A percentile compares a stretch with the other conserved stretches of the same genome.
phyloP scores from a whole-genome alignment of 768 basidiomycete genomes.

The Tubosaeta sp. region DNA sequence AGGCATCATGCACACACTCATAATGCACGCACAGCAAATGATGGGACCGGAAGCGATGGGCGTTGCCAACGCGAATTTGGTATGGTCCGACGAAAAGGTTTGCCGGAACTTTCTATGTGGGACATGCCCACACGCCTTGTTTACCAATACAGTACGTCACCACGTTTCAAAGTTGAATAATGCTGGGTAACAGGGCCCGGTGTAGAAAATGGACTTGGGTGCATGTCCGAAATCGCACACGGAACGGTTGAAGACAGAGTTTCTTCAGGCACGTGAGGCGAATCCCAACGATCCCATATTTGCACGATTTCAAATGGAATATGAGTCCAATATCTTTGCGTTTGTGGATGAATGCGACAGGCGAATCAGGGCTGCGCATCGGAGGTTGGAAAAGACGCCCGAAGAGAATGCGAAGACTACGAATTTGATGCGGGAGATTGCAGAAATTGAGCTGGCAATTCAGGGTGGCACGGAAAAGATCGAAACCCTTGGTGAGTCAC shows the following conservation, averaged over 20 bases:
- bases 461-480: constrained; percentile 99
- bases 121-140: constrained; percentile 96
- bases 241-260: constrained; percentile 89
- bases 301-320: constrained; percentile 87
- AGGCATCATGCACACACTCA: background rate
- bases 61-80: constrained; percentile 84
- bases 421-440: constrained; percentile 98
- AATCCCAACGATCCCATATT: constrained; percentile 80
- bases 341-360: constrained; percentile 99
- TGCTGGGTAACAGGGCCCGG: background rate
- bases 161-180: background rate
- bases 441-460: constrained; percentile 97
- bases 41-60: constrained; percentile 99
- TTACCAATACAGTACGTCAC: constrained; percentile 89
- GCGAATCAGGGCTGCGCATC: constrained; percentile 88
- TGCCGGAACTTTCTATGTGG: constrained; percentile 98
- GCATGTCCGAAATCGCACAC: constrained; percentile 97
- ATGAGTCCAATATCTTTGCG: constrained; percentile 89
- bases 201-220: constrained; percentile 96
- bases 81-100: constrained; percentile 95
- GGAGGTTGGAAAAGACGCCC: constrained; percentile 96
- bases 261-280: constrained; percentile 70
- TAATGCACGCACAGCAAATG: constrained; percentile 73
- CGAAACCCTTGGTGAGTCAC: constrained; percentile 72
- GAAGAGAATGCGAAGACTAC: constrained; percentile 99